phyloP scores from a whole-genome alignment of 2,329 filamentous ascomycete genomes.

The Colletotrichum euphorbiae region DNA sequence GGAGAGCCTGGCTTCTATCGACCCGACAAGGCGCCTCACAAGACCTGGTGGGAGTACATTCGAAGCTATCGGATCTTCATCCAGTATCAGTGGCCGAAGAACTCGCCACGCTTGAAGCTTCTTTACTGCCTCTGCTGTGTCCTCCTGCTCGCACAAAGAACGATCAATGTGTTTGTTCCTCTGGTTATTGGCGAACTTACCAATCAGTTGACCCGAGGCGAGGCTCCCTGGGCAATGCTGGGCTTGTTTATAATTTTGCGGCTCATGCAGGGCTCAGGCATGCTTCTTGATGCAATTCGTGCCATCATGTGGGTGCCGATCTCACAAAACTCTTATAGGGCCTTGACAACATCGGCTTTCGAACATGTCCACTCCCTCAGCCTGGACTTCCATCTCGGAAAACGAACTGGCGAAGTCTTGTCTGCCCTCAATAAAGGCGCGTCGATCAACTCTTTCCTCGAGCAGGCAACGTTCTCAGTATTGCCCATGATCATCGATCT shows the following conservation, averaged over 20 bases:
- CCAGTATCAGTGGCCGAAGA: constrained; percentile 95
- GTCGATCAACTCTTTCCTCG: constrained; percentile 95
- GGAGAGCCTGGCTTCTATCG: constrained; percentile 86
- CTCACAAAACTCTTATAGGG: constrained; percentile 95
- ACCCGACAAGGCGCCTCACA: constrained; percentile 85
- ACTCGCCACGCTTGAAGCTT: constrained; percentile 77
- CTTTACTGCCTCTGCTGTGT: constrained; percentile 85
- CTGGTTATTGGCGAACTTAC: constrained; percentile 84
- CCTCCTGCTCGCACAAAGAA: constrained; percentile 82
- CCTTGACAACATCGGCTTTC: constrained; percentile 93
- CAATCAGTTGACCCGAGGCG: constrained; percentile 65
- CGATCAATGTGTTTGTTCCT: constrained; percentile 89
- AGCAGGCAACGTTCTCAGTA: constrained; percentile 96
- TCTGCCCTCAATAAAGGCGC: constrained; percentile 96
- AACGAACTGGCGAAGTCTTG: constrained; percentile 95
- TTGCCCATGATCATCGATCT: constrained; percentile 95
- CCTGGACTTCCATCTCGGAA: constrained; percentile 95
- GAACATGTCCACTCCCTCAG: constrained; percentile 97
- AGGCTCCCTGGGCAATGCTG: constrained; percentile 73
- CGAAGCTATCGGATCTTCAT: constrained; percentile 94
- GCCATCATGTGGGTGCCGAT: constrained; percentile 95
- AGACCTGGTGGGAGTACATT: constrained; percentile 96
- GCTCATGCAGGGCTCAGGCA: constrained; percentile 88
- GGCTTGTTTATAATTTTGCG: constrained; percentile 83
- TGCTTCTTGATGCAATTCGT: constrained; percentile 84